These are phyloP conservation scores for Teratosphaeria epicoccoides DNA, from an alignment of 2,329 filamentous ascomycete genomes.

Conservation along the genomic window DNA sequence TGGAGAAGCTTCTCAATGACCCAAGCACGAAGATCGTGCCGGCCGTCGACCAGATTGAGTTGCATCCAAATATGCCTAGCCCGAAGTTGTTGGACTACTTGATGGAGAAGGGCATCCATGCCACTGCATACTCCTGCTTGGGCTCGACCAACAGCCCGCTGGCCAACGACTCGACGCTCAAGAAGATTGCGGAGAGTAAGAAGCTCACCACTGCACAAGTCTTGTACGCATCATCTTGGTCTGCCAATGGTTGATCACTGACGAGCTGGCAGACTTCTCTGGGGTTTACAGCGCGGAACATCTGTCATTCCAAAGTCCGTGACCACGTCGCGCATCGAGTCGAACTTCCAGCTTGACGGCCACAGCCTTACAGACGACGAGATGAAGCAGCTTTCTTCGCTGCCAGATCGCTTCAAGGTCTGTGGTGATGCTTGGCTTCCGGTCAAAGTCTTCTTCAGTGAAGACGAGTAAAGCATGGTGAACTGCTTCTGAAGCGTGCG, in stretches of 20 bases:
- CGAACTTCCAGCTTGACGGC: conserved; percentile 63
- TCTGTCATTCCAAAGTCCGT: conserved; percentile 81
- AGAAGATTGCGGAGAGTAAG: conserved; percentile 49
- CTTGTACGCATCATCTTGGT: conserved; percentile 31
- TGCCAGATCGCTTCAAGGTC: conserved; percentile 72
- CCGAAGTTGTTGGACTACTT: conserved; percentile 66
- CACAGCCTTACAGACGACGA: conserved; percentile 66
- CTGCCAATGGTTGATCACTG: neutral
- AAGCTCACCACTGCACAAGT: conserved; percentile 65
- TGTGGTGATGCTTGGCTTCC: conserved; percentile 66
- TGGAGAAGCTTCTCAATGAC: conserved; percentile 61
- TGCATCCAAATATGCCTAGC: conserved; percentile 73
- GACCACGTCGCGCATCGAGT: conserved; percentile 60
- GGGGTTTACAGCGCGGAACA: conserved; percentile 72
- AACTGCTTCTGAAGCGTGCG: conserved; percentile 16
- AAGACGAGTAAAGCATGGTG: conserved; percentile 53
- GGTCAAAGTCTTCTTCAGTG: conserved; percentile 63
- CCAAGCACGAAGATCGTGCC: conserved; percentile 51
- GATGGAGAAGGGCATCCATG: conserved; percentile 62
- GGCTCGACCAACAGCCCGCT: conserved; percentile 61
- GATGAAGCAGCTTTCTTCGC: conserved; percentile 53
- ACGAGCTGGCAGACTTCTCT: conserved; percentile 43
- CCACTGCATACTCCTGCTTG: conserved; percentile 63
- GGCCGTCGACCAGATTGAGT: conserved; percentile 73
- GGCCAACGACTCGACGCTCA: conserved; percentile 54